Conservation (phyloP, 352 stramenopile genomes). For the Globisporangium polare region DNA sequence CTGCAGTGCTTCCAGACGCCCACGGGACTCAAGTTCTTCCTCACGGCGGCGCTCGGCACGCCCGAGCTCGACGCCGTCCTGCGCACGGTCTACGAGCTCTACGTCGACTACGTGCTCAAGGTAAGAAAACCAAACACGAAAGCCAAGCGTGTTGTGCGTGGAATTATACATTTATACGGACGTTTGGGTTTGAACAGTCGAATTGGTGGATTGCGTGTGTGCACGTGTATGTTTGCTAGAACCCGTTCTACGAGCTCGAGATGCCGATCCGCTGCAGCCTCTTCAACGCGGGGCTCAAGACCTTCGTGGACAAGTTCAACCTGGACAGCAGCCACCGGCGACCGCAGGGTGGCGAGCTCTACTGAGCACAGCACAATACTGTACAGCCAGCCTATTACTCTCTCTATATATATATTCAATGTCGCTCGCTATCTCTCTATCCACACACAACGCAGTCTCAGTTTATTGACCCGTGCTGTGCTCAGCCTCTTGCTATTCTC, state of each 20-base stretch:
- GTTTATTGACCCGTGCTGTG: neutral
- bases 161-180: neutral
- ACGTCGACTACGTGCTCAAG: conserved; percentile 95
- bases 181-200: neutral
- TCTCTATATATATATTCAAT: neutral
- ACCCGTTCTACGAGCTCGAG: conserved; percentile 95
- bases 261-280: conserved; percentile 94
- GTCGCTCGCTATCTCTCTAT: neutral
- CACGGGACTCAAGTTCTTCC: conserved; percentile 93
- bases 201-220: neutral
- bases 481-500: neutral
- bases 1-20: conserved; percentile 92
- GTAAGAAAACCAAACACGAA: conserved; percentile 22
- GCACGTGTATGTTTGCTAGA: conserved; percentile 33
- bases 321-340: conserved; percentile 52
- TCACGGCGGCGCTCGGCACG: conserved; percentile 86
- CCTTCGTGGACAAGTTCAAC: conserved; percentile 87
- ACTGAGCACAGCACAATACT: conserved; percentile 15
- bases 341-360: conserved; percentile 36
- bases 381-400: neutral
- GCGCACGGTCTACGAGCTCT: conserved; percentile 91
- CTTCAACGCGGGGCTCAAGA: conserved; percentile 88
- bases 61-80: conserved; percentile 82
- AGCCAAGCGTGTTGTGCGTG: neutral
- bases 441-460: neutral